phyloP scores from a whole-genome alignment of 129 eudicot genomes.

The Logfia minima region DNA sequence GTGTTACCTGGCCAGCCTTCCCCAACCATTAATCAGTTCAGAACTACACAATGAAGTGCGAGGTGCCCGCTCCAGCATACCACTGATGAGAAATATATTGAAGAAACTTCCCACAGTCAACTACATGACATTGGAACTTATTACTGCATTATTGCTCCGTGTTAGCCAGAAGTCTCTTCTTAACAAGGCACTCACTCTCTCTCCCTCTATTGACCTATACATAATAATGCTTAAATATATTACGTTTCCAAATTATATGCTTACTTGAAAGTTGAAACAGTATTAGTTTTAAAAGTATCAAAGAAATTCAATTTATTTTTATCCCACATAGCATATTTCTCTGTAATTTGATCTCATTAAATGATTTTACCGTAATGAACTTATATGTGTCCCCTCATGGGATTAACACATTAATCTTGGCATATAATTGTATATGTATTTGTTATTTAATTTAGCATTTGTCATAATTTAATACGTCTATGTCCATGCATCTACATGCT shows the following conservation, averaged over 20 bases:
- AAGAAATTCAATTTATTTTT: not conserved
- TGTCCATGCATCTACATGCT: not conserved
- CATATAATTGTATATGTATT: not conserved
- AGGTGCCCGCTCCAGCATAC: conserved; percentile 72
- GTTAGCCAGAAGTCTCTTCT: conserved; percentile 92
- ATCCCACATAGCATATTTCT: not conserved
- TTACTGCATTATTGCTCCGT: conserved; percentile 84
- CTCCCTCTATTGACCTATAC: not conserved
- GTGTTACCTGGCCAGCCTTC: conserved; percentile 93
- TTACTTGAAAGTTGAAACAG: not conserved
- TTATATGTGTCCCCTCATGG: not conserved
- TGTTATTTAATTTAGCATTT: not conserved
- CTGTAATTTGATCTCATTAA: not conserved
- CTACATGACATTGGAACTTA: conserved; percentile 81
- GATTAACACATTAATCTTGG: not conserved
- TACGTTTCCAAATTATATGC: not conserved
- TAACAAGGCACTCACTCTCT: conserved; percentile 60
- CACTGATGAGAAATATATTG: conserved; percentile 63
- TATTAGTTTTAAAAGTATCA: conserved; percentile 8
- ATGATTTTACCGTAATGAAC: not conserved
- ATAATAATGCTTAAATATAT: not conserved
- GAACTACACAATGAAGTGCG: conserved; percentile 69
- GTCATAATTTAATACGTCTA: not conserved
- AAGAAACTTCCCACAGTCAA: conserved; percentile 91
- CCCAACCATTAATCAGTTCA: conserved; percentile 75